These are phyloP conservation scores for Phycomyces blakesleeanus DNA, from an alignment of 192 early-diverging fungal genomes.

Conservation along the genomic window DNA sequence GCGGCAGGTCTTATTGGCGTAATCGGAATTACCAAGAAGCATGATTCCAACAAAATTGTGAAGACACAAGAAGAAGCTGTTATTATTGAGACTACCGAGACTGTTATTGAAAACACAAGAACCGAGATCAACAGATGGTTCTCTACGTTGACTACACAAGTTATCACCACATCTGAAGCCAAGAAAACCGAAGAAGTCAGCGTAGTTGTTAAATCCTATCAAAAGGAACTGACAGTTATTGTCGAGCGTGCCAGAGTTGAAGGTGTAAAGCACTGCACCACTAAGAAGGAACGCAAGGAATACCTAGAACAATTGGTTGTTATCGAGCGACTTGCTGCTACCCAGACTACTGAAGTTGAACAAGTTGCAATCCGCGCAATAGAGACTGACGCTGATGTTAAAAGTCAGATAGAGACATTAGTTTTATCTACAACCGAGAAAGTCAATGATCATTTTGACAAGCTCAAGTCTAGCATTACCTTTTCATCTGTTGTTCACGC, in stretches of 20 bases:
- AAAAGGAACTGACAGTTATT: conserved; percentile 1
- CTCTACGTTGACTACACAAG: neutral
- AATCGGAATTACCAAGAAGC: conserved; percentile 11
- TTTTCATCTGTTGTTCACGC: neutral
- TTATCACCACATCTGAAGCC: conserved; percentile 3
- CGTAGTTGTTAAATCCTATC: conserved; percentile 2
- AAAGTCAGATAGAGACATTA: neutral
- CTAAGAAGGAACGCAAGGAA: conserved; percentile 1
- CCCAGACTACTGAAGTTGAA: conserved; percentile 11
- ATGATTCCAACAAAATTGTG: neutral
- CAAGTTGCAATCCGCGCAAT: conserved; percentile 3
- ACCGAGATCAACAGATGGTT: conserved; percentile 11
- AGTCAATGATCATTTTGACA: conserved; percentile 1
- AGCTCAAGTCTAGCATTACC: conserved; percentile 1
- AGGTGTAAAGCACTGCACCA: neutral
- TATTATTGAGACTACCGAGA: neutral
- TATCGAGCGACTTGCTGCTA: conserved; percentile 6
- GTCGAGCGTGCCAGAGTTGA: conserved; percentile 11
- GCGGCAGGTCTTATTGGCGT: conserved; percentile 14
- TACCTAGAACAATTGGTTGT: conserved; percentile 5
- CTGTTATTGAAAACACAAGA: conserved; percentile 5
- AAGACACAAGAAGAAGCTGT: neutral
- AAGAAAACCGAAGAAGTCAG: conserved; percentile 10
- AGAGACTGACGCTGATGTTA: neutral
- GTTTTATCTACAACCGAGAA: conserved; percentile 7